Percentiles rank a stretch among this genome's conserved stretches.
These are phyloP conservation scores for Didymella pinodella DNA, from an alignment of 2,329 filamentous ascomycete species.

Conservation along the genomic window DNA sequence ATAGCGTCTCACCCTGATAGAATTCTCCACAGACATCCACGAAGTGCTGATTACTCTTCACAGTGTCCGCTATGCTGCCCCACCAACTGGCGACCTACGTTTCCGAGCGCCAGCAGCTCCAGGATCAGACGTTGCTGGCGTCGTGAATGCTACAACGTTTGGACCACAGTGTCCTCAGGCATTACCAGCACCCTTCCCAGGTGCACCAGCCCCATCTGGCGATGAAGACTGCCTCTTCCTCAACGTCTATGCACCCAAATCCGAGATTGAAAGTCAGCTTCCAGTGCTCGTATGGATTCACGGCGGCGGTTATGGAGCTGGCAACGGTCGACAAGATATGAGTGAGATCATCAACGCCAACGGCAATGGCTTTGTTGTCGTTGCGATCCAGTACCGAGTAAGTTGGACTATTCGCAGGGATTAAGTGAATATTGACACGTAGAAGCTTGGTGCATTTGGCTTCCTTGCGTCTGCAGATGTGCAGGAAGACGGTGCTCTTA, in stretches of 20 bases:
- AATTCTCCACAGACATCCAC: background rate
- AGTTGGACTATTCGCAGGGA: background rate
- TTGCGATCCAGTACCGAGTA: constrained; percentile 61
- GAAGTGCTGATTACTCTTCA: background rate
- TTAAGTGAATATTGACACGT: background rate
- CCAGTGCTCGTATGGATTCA: constrained; percentile 48
- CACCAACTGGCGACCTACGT: constrained; percentile 26
- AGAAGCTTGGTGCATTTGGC: constrained; percentile 55
- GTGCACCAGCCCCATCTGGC: constrained; percentile 8
- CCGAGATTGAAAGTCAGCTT: constrained; percentile 29
- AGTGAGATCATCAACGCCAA: constrained; percentile 57
- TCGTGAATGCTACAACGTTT: constrained; percentile 21
- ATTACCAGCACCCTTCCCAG: constrained; percentile 10
- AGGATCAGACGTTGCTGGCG: constrained; percentile 7
- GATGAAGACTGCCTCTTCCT: constrained; percentile 52
- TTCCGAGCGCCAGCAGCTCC: constrained; percentile 33
- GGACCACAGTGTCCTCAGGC: constrained; percentile 30
- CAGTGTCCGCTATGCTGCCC: constrained; percentile 35
- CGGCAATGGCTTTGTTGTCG: constrained; percentile 58
- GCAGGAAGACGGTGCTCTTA: constrained; percentile 46
- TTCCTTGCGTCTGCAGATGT: constrained; percentile 52
- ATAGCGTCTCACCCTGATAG: background rate
- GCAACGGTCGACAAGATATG: constrained; percentile 51
- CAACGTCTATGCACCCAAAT: constrained; percentile 46
- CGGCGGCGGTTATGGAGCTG: constrained; percentile 50